Evolutionary conservation across 78 protist species (phyloP).

Genomic region (Polysphondylium violaceum): DNA sequence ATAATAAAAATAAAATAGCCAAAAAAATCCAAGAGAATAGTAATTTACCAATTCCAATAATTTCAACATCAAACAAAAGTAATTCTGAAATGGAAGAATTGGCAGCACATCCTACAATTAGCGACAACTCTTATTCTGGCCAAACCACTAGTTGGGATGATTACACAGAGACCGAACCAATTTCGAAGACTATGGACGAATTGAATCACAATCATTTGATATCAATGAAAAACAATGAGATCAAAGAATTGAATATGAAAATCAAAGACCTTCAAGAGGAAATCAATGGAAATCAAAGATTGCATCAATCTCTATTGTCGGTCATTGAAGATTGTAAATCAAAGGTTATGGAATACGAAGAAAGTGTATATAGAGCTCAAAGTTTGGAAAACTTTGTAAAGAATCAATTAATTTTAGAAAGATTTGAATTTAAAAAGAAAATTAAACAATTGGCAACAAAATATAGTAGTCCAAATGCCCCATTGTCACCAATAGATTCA

Average conservation of each 20-base stretch:
- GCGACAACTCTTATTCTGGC: too few relatives aligned
- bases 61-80: too few relatives aligned
- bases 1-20: constrained; percentile 4
- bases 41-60: too few relatives aligned
- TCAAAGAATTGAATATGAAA: not conserved
- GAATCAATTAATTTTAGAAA: constrained; percentile 10
- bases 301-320: not conserved
- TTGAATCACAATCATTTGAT: not conserved
- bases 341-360: constrained; percentile 31
- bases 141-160: constrained; percentile 29
- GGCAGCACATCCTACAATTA: too few relatives aligned
- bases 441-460: not conserved
- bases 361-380: constrained; percentile 28
- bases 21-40: constrained; percentile 28
- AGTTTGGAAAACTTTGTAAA: constrained; percentile 11
- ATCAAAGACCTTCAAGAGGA: not conserved
- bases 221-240: not conserved
- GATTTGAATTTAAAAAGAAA: constrained; percentile 32
- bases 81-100: too few relatives aligned
- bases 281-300: not conserved
- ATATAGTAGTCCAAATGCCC: not conserved
- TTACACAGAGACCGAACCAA: not conserved
- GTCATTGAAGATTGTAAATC: constrained; percentile 21
- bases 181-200: not conserved
- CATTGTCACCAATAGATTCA: not conserved